phyloP scores from a whole-genome alignment of 2,329 filamentous ascomycete species.

The Zymoseptoria passerinii region DNA sequence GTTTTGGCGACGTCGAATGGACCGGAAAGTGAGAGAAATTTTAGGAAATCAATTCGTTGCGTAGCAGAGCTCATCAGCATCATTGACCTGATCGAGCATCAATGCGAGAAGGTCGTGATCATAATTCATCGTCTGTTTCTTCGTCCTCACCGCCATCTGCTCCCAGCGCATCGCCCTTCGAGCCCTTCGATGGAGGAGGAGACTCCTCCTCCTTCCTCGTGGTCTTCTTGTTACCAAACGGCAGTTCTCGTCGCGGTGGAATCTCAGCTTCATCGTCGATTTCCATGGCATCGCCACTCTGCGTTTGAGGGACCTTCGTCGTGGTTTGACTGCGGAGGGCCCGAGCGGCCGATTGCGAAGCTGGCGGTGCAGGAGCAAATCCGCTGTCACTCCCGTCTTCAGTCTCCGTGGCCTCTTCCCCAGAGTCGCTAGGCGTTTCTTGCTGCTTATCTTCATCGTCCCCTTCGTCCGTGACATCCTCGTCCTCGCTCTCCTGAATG shows the following conservation, averaged over 20 bases:
- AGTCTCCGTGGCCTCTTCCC: conserved; percentile 20
- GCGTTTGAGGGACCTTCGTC: neutral
- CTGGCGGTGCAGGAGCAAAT: conserved; percentile 1
- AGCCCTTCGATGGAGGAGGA: conserved; percentile 5
- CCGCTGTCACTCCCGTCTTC: conserved; percentile 2
- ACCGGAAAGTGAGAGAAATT: neutral
- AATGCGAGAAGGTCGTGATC: conserved; percentile 1
- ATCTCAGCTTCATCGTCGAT: conserved; percentile 8
- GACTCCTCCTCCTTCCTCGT: conserved; percentile 8
- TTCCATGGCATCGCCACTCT: conserved; percentile 4
- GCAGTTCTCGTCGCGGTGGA: conserved; percentile 18
- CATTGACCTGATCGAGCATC: neutral
- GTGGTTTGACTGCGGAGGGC: neutral
- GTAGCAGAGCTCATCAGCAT: neutral
- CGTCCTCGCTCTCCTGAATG: conserved; percentile 38
- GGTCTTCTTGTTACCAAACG: conserved; percentile 10
- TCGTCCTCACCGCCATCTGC: conserved; percentile 21
- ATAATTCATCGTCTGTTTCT: conserved; percentile 30
- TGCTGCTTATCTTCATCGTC: conserved; percentile 28
- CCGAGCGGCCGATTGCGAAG: conserved; percentile 3
- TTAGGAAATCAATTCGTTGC: neutral
- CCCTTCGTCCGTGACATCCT: conserved; percentile 28
- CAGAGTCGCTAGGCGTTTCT: conserved; percentile 18
- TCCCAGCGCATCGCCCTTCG: neutral
- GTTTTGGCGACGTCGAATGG: neutral